Evolutionary conservation across 192 early-diverging fungal species (phyloP), one percentile per base, ranked within the genome.

Genomic region (Pilobolus umbonatus): DNA sequence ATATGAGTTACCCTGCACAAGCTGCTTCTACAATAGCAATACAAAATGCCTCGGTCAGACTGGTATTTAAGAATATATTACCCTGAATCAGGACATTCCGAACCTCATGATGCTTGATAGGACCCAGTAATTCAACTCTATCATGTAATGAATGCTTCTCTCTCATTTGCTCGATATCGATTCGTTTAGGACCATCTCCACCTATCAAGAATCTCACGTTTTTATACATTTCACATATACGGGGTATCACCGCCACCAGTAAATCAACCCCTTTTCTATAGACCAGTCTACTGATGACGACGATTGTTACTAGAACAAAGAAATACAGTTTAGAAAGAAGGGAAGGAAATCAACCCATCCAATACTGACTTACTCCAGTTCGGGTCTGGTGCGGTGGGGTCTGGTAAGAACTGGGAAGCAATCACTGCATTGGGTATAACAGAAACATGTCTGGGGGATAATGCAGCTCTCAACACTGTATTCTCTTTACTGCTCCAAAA

Each of bases 21-120:
- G 94, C 96, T 5, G 96, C 96, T 75, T 99, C 96, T 15, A 99
- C 94, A 54, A 99, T 98, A 5, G 91, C 94, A 44, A 96, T 99
- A 65, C 96, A 96, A 63, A 99, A 99, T 5, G 96, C 96, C 63
- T 99, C 96, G 1, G 95, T 99, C 69, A 98, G 76, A 38, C 91
- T 93, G 25, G 96, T 97, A 64, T 99, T 99, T 25, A 99, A 70
- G 63, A 95, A 99, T 12, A 99, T 95, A 53, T 96, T 85, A 11
- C 96, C 96, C 49, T 93, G 85, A 10, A 90, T 83, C 17, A 99
- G 76, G 22, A 97, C 92, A 59, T 88, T 82, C 11, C 90, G 77
- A 5, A 99, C 88, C 63, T 94, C 75, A 28, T 85, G 82, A 30
- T 94, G 89, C 50, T 80, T 76, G 22, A 97, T 85, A 3, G 86